These are phyloP conservation scores for Apiospora aurea DNA, from an alignment of 2,329 filamentous ascomycete genomes.

Conservation along the genomic window DNA sequence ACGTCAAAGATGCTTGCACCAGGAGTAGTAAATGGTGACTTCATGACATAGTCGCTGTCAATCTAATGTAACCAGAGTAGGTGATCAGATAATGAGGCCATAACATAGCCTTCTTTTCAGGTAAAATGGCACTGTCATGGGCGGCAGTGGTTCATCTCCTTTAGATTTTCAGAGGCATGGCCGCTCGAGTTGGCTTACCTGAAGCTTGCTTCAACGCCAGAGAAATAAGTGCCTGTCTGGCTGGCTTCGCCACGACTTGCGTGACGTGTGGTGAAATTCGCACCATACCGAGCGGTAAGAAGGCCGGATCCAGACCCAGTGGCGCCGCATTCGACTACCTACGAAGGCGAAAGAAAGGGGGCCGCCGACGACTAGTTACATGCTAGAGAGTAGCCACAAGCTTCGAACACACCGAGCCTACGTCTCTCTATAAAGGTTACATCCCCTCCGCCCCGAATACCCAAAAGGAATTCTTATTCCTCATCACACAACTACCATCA, in stretches of 20 bases:
- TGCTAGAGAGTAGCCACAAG: background rate
- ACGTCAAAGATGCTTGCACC: background rate
- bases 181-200: background rate
- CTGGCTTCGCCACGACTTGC: background rate
- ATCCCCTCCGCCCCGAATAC: background rate
- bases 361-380: background rate
- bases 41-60: background rate
- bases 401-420: background rate
- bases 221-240: too few relatives aligned
- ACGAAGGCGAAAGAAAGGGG: background rate
- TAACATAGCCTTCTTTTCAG: too few relatives aligned
- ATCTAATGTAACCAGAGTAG: background rate
- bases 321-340: background rate
- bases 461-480: background rate
- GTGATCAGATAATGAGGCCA: background rate
- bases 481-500: slow-evolving; percentile 11
- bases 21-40: background rate
- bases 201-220: background rate
- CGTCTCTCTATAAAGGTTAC: background rate
- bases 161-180: background rate
- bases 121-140: background rate
- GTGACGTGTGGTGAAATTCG: background rate
- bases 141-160: background rate
- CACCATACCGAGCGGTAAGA: background rate
- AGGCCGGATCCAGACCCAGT: background rate